Evolutionary conservation across 2,329 filamentous ascomycete genomes (phyloP), one percentile per base, ranked within the genome.

Genomic region (Oidium heveae): DNA sequence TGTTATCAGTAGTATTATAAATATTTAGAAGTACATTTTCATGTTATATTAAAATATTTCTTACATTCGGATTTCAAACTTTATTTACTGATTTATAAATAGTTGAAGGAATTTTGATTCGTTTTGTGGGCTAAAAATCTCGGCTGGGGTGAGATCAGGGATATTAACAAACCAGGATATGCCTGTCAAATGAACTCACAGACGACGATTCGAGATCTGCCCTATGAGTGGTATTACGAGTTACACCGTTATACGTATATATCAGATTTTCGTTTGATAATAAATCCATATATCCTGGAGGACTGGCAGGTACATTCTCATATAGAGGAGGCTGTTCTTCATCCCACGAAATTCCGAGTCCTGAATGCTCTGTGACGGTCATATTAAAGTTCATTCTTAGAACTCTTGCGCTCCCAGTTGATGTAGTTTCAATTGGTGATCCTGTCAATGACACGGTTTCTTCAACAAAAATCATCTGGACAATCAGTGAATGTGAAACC

Each of bases 261-360:
- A 66, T 60, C 2, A 61, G 57, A 2, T 57, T 54, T 9, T 61
- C 62, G 1, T 59, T 56, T 4, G 56, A 20, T 34, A 36, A 16
- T 4, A 24, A 16, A 9, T 58, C 55, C 15, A 55, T 56, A 67
- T 88, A 88, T 6, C 72, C 74, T 0, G 89, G 89, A 52, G 89
- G 89, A 62, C 82, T 86, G 1, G 79, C 81, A 0, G 89, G 88
- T 44, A 96, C 87, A 64, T 96, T 86, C 67, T 91, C 83, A 68
- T 98, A 98, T 60, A 93, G 77, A 0, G 89, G 89, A 13, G 89
- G 89, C 63, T 85, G 80, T 71, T 98, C 89, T 68, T 95, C 89
- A 61, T 96, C 89, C 89, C 91, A 98, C 61, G 84, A 86, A 62
- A 98, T 88, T 53, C 89, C 88, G 65, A 94, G 76, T 18, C 89